Conservation (phyloP, 768 basidiomycete genomes). For the Suillus luteus region DNA sequence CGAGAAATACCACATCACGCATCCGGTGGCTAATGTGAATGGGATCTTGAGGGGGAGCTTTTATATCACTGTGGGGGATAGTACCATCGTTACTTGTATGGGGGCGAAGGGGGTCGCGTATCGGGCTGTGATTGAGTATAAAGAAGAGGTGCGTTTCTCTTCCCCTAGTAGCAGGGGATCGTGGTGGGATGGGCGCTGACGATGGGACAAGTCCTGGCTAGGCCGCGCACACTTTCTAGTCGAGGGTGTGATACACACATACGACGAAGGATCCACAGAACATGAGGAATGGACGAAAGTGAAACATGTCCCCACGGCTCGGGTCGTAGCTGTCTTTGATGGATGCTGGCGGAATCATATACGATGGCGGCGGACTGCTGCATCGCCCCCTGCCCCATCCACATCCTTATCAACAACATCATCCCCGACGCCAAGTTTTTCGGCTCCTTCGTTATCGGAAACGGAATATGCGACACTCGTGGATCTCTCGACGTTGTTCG, state of each 20-base stretch:
- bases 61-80: slow-evolving; percentile 85
- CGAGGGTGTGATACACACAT: slow-evolving; percentile 89
- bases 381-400: slow-evolving; percentile 46
- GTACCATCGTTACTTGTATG: slow-evolving; percentile 78
- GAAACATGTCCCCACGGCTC: slow-evolving; percentile 84
- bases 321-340: slow-evolving; percentile 79
- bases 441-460: slow-evolving; percentile 29
- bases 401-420: slow-evolving; percentile 24
- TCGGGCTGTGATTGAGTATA: slow-evolving; percentile 88
- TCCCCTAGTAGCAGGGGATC: background rate
- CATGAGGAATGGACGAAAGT: slow-evolving; percentile 79
- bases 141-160: slow-evolving; percentile 76
- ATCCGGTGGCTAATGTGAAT: slow-evolving; percentile 88
- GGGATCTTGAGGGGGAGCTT: slow-evolving; percentile 90
- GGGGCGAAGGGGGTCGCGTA: slow-evolving; percentile 67
- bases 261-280: slow-evolving; percentile 61
- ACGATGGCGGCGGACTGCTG: slow-evolving; percentile 69
- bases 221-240: slow-evolving; percentile 82
- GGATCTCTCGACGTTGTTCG: slow-evolving; percentile 68
- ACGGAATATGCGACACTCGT: slow-evolving; percentile 69
- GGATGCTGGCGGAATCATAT: slow-evolving; percentile 87
- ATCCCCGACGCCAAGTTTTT: slow-evolving; percentile 32
- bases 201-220: slow-evolving; percentile 70
- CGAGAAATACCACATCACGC: slow-evolving; percentile 85
- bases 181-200: background rate